Percentiles rank a stretch among this genome's conserved stretches.
Conservation (phyloP, 257 asterid species). For the Nicotiana attenuata region DNA sequence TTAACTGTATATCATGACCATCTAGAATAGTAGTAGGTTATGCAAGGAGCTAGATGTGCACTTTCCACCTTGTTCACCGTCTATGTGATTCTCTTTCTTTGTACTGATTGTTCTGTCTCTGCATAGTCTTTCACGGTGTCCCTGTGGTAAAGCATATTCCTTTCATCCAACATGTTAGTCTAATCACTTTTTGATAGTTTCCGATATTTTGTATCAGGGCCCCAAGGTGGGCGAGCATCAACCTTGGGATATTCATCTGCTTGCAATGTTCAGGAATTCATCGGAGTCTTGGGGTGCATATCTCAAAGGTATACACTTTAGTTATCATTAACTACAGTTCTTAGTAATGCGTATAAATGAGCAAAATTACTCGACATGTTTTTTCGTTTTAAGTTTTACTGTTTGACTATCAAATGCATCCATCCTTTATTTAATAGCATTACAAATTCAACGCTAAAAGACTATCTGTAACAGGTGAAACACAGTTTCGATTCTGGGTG, state of each 20-base stretch:
- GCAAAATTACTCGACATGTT: neutral
- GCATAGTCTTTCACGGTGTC: neutral
- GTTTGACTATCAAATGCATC: neutral
- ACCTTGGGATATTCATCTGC: slow-evolving; percentile 89
- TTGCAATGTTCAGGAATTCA: slow-evolving; percentile 92
- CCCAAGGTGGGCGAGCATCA: slow-evolving; percentile 93
- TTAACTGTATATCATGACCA: neutral
- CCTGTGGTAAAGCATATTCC: neutral
- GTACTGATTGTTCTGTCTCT: neutral
- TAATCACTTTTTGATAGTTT: neutral
- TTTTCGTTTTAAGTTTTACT: neutral
- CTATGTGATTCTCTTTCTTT: neutral
- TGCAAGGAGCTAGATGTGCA: neutral
- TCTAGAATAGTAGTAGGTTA: neutral
- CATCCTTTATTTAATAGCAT: neutral
- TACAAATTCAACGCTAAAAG: neutral
- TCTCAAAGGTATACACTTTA: slow-evolving; percentile 58
- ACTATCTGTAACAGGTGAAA: neutral
- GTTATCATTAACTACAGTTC: neutral
- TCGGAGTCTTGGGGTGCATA: slow-evolving; percentile 90
- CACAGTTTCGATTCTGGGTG: neutral
- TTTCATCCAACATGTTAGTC: neutral
- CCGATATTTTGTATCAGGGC: slow-evolving; percentile 45
- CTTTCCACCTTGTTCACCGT: neutral
- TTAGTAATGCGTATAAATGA: neutral